Evolutionary conservation across 2,329 filamentous ascomycete genomes (phyloP).

Genomic region (Colletotrichum salicis): DNA sequence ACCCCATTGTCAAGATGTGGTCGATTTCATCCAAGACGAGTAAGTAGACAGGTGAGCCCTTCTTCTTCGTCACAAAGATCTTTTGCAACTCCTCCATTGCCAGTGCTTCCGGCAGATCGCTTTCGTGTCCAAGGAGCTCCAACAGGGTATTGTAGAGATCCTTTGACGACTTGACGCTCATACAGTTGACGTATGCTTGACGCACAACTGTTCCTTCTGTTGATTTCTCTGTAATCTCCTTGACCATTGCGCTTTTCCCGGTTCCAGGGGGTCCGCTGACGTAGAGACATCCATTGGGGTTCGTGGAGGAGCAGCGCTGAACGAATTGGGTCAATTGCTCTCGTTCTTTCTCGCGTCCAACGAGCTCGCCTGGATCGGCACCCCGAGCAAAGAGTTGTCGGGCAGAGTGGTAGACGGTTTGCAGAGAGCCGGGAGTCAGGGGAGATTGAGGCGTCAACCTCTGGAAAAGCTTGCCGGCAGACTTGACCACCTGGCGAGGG

Average conservation of each 20-base stretch:
- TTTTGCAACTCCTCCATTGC: constrained; percentile 75
- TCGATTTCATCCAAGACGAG: constrained; percentile 96
- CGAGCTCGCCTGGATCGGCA: constrained; percentile 76
- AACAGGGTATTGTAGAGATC: constrained; percentile 86
- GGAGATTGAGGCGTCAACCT: constrained; percentile 83
- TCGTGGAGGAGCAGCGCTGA: constrained; percentile 66
- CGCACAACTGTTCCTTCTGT: constrained; percentile 65
- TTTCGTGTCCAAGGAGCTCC: constrained; percentile 71
- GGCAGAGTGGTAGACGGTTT: constrained; percentile 87
- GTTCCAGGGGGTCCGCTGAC: constrained; percentile 96
- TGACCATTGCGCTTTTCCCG: constrained; percentile 94
- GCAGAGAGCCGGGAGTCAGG: constrained; percentile 72
- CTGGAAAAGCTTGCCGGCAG: constrained; percentile 78
- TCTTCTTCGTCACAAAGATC: constrained; percentile 75
- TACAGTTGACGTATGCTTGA: constrained; percentile 91
- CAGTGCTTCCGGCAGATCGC: constrained; percentile 71
- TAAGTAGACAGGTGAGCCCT: constrained; percentile 72
- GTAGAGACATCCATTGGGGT: constrained; percentile 84
- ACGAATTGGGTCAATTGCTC: constrained; percentile 77
- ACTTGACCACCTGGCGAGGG: constrained; percentile 84
- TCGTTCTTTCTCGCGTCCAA: constrained; percentile 79
- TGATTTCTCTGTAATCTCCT: constrained; percentile 76
- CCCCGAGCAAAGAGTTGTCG: constrained; percentile 88
- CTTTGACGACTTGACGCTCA: constrained; percentile 89
- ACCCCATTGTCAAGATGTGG: constrained; percentile 86